Evolutionary conservation across 1,139 yeast species (phyloP), one percentile per base, ranked within the genome.

Genomic region (Dujonia santamariae): DNA sequence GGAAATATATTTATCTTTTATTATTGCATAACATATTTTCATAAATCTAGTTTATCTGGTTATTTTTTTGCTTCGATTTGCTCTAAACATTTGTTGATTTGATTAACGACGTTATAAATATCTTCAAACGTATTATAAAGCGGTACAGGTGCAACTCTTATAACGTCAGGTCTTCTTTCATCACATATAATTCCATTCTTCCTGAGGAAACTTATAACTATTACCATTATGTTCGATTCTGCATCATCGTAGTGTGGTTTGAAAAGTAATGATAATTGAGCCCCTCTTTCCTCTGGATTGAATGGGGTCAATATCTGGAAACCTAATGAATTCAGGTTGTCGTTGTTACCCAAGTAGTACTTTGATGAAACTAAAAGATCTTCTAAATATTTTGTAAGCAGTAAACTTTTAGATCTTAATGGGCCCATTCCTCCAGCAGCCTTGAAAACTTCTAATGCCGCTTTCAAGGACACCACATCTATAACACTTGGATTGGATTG

Each of bases 401-500:
- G 54, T 7, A 77, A 39, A 27, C 92, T 76, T 46, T 83, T 78
- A 19, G 56, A 54, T 30, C 92, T 67, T 27, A 88, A 58, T 2
- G 49, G 54, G 3, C 57, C 54, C 23, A 88, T 69, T 0, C 95
- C 94, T 3, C 94, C 95, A 25, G 72, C 77, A 40, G 61, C 49
- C 15, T 67, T 50, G 46, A 86, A 78, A 2, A 85, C 44, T 44
- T 82, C 78, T 25, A 90, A 62, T 0, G 95, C 80, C 7, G 84
- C 70, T 31, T 72, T 69, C 26, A 88, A 55, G 1, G 95, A 72
- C 2, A 84, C 95, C 11, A 81, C 83, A 54, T 85, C 95, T 34
- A 87, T 58, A 2, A 87, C 96, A 35, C 90, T 79, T 1, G 97
- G 96, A 56, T 90, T 90, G n/a, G 95, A 85, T 62, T 88, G 95